phyloP scores from a whole-genome alignment of 1,139 yeast species.

The Candida mesenterica region DNA sequence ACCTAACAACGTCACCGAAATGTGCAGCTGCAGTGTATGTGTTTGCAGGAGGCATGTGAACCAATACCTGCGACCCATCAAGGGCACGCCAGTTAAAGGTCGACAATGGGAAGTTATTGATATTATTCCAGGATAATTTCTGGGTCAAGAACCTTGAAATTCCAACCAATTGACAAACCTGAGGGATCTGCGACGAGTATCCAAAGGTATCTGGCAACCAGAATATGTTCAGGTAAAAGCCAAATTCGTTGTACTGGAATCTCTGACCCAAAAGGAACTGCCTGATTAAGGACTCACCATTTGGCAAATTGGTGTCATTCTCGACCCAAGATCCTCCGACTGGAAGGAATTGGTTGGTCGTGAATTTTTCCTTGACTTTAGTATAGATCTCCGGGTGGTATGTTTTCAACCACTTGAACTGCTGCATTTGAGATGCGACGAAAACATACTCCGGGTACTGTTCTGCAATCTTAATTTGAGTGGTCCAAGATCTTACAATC shows the following conservation, averaged over 20 bases:
- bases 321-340: slow-evolving; percentile 99
- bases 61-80: slow-evolving; percentile 88
- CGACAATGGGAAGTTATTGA: slow-evolving; percentile 82
- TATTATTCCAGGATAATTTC: slow-evolving; percentile 93
- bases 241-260: slow-evolving; percentile 76
- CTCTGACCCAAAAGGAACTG: slow-evolving; percentile 91
- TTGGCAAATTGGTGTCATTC: slow-evolving; percentile 91
- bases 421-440: slow-evolving; percentile 96
- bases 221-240: slow-evolving; percentile 66
- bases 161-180: slow-evolving; percentile 80
- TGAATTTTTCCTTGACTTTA: slow-evolving; percentile 62
- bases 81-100: slow-evolving; percentile 95
- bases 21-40: slow-evolving; percentile 93
- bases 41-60: slow-evolving; percentile 97
- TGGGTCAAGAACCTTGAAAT: slow-evolving; percentile 86
- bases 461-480: slow-evolving; percentile 82
- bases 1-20: slow-evolving; percentile 86
- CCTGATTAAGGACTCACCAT: slow-evolving; percentile 85
- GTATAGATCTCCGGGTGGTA: slow-evolving; percentile 81
- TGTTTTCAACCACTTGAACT: slow-evolving; percentile 82
- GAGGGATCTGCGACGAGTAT: slow-evolving; percentile 92
- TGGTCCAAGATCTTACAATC: slow-evolving; percentile 92
- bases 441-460: slow-evolving; percentile 90
- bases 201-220: slow-evolving; percentile 99
- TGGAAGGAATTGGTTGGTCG: slow-evolving; percentile 76